Base-by-base conservation (phyloP, 768 basidiomycete species). In the Xanthoconium stramineum region DNA sequence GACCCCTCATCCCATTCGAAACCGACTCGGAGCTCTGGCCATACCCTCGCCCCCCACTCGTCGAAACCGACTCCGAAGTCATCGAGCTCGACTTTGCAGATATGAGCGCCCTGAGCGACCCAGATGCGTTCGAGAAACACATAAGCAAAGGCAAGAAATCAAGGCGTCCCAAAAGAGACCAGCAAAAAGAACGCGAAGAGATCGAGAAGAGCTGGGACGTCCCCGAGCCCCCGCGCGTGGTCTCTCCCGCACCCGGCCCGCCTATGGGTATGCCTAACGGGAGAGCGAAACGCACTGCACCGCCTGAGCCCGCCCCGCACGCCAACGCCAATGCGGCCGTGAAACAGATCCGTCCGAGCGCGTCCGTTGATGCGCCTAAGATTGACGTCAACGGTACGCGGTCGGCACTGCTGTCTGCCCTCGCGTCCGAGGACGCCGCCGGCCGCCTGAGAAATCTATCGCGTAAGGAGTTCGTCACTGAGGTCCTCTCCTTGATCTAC, bases 61-160 rank as follows among this genome's bases (percentile, higher is more conserved):
- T 77, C 53, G 76, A 77, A 54, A 65, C 54, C 50, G 73, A 72
- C 38, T 76, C 76, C 5, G 88, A 87, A 52, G 81, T 91, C 28
- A 79, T 90, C 11, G 89, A 90, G 68, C 81, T 91, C 49, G 86
- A 88, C 66, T 91, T 88, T 63, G 78, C 78, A 6, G 89, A 90
- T 53, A 90, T 80, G 42, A 84, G 86, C 55, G 83, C 85, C 20
- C 68, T 91, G 63, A 88, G 86, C 65, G 84, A 90, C 60, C 81
- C 83, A 3, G 79, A 78, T 47, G 78, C 80, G 11, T 88, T 87
- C 62, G 63, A 77, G 70, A 56, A 58, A 71, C 56, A 65, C 17
- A 49, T 54, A 40, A 57, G 61, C 58, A 71, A 69, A 20, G 60
- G 62, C 20, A 68, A 61, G 58, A 66, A 63, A 53, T 15, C 60